These are phyloP conservation scores for Funneliformis caledonium DNA, from an alignment of 371 early-diverging fungal species.

Conservation along the genomic window DNA sequence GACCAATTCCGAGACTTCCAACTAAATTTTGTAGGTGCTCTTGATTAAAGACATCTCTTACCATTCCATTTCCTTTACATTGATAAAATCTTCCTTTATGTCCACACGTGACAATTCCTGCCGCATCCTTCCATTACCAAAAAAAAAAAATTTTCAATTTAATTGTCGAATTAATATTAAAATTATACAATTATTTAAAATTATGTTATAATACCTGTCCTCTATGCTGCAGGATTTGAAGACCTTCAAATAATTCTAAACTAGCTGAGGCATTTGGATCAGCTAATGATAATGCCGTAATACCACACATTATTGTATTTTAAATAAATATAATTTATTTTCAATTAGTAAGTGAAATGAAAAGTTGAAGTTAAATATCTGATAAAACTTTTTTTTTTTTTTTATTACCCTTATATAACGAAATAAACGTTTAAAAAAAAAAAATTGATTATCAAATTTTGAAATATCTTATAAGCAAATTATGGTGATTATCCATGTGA, in stretches of 20 bases:
- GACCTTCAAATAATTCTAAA: constrained; percentile 88
- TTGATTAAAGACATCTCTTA: constrained; percentile 91
- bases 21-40: constrained; percentile 73
- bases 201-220: constrained; percentile 78
- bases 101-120: constrained; percentile 97
- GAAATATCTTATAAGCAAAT: too few species aligned
- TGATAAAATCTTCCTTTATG: constrained; percentile 94
- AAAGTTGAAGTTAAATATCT: too few species aligned
- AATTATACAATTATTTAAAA: neutral
- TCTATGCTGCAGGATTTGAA: constrained; percentile 94
- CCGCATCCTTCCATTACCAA: constrained; percentile 82
- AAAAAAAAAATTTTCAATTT: neutral
- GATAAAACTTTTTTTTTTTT: too few species aligned
- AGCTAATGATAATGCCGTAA: constrained; percentile 84
- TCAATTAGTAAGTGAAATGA: too few species aligned
- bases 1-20: constrained; percentile 95
- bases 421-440: too few species aligned
- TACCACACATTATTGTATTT: constrained; percentile 84
- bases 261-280: constrained; percentile 77
- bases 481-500: too few species aligned
- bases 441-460: too few species aligned
- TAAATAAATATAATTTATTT: too few species aligned
- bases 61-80: constrained; percentile 98
- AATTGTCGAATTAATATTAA: too few species aligned
- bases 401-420: too few species aligned